Percentiles rank a stretch among this genome's conserved stretches.
phyloP scores from a whole-genome alignment of 305 asterid genomes.

The Salvia sclarea region DNA sequence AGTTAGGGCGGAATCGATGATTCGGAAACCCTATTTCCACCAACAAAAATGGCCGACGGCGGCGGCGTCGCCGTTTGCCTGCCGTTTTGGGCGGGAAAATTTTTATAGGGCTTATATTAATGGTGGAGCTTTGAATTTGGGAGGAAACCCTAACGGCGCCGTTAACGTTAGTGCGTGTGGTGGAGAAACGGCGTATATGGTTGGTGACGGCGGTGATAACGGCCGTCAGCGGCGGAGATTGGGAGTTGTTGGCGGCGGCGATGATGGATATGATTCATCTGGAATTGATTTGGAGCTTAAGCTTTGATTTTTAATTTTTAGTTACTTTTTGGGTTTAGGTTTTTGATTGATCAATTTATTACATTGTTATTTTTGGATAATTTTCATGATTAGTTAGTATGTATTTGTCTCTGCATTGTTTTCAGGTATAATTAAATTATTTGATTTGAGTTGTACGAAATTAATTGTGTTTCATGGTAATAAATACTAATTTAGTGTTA shows the following conservation, averaged over 20 bases:
- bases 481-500: too few relatives aligned
- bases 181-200: constrained; percentile 1
- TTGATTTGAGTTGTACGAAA: background rate
- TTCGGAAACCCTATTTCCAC: constrained; percentile 45
- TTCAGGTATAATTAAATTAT: background rate
- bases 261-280: constrained; percentile 35
- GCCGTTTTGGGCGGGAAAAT: constrained; percentile 34
- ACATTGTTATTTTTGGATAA: background rate
- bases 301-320: constrained; percentile 38
- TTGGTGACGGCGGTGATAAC: constrained; percentile 1
- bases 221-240: constrained; percentile 17
- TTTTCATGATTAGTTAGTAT: constrained; percentile 18
- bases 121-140: constrained; percentile 36
- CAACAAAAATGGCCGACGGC: constrained; percentile 33
- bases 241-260: background rate
- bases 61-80: constrained; percentile 11
- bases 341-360: background rate
- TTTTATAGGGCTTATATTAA: constrained; percentile 33
- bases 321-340: background rate
- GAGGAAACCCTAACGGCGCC: constrained; percentile 15
- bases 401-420: background rate
- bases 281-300: constrained; percentile 62
- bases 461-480: background rate
- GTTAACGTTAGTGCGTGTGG: background rate
- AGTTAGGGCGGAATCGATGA: constrained; percentile 45